A percentile compares a stretch with the other conserved stretches of the same genome.
phyloP scores from a whole-genome alignment of 345 rosid genomes.

The Pugionium cornutum region DNA sequence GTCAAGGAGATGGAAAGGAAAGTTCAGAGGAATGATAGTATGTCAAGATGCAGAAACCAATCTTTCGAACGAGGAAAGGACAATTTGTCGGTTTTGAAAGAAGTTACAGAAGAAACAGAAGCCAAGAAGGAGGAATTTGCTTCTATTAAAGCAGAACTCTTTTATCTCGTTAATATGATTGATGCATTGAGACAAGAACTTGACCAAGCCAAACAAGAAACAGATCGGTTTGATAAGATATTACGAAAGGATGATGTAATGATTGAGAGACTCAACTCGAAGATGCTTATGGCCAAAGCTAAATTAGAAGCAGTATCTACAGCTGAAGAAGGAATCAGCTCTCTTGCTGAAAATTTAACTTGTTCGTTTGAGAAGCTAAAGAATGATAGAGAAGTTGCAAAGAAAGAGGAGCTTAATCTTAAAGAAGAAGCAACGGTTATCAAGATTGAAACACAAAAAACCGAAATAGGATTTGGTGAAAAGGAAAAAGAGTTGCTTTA shows the following conservation, averaged over 20 bases:
- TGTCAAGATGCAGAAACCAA: constrained; percentile 38
- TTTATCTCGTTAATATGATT: constrained; percentile 63
- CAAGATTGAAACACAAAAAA: constrained; percentile 51
- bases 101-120: constrained; percentile 55
- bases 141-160: constrained; percentile 53
- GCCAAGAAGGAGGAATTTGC: constrained; percentile 65
- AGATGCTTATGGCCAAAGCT: constrained; percentile 72
- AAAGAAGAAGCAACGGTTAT: constrained; percentile 50
- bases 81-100: constrained; percentile 38
- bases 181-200: constrained; percentile 69
- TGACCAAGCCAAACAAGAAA: constrained; percentile 52
- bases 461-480: constrained; percentile 49
- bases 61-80: constrained; percentile 27
- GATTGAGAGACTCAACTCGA: constrained; percentile 60
- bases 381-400: constrained; percentile 58
- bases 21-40: constrained; percentile 41
- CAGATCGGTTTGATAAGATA: constrained; percentile 44
- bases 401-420: constrained; percentile 54
- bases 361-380: constrained; percentile 60
- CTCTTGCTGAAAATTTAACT: constrained; percentile 50
- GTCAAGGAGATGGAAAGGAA: constrained; percentile 51
- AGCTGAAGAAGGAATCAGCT: constrained; percentile 59
- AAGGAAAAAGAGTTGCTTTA: constrained; percentile 58
- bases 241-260: constrained; percentile 52
- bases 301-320: constrained; percentile 55